Evolutionary conservation across 345 rosid species (phyloP).

Genomic region (Sonneratia caseolaris): DNA sequence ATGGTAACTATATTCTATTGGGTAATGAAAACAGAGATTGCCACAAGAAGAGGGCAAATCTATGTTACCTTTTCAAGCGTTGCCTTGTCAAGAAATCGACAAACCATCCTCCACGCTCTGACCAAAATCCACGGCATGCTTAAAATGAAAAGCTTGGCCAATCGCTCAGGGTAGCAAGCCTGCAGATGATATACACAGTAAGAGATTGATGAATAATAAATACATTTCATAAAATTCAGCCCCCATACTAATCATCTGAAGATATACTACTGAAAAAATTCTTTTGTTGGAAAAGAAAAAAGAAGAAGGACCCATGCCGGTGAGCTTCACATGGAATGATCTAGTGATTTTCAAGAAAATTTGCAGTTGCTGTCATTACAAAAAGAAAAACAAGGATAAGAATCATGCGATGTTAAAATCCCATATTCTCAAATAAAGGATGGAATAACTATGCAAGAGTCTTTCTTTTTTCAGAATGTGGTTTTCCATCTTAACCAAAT

Average conservation of each 20-base stretch:
- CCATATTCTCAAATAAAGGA: neutral
- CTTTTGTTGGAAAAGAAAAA: too few relatives aligned
- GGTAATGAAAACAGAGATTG: neutral
- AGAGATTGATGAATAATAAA: neutral
- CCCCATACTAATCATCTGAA: too few relatives aligned
- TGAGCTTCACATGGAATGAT: too few relatives aligned
- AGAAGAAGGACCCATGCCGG: too few relatives aligned
- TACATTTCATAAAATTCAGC: too few relatives aligned
- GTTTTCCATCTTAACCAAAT: too few relatives aligned
- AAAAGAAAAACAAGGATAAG: neutral
- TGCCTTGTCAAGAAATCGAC: slow-evolving; percentile 75
- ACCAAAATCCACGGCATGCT: slow-evolving; percentile 79
- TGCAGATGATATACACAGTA: slow-evolving; percentile 11
- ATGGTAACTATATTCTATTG: too few relatives aligned
- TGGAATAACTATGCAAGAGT: slow-evolving; percentile 1
- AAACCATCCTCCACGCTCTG: slow-evolving; percentile 63
- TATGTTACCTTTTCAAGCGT: slow-evolving; percentile 63
- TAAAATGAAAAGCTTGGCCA: slow-evolving; percentile 53
- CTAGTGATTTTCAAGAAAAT: too few relatives aligned
- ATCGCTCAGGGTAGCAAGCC: slow-evolving; percentile 93
- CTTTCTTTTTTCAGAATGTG: neutral
- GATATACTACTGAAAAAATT: too few relatives aligned
- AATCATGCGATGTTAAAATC: neutral
- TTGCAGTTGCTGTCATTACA: too few relatives aligned
- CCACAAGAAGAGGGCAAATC: neutral